Percentiles rank a stretch among this genome's conserved stretches.
Evolutionary conservation across 768 basidiomycete species (phyloP).

Genomic region (Pleurotus tuoliensis): DNA sequence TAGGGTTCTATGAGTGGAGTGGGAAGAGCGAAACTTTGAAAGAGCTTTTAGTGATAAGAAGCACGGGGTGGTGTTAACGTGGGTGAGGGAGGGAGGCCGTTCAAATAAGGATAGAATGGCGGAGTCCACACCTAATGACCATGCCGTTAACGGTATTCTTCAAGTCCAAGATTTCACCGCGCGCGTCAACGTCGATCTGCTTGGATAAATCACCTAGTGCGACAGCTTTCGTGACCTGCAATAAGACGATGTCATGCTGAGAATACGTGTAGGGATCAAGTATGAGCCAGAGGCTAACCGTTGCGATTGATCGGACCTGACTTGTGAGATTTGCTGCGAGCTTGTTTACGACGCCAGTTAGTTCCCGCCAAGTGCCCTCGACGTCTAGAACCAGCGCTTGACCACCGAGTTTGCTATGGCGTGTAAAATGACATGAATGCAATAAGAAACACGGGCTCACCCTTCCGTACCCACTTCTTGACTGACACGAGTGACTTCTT

Average conservation of each 20-base stretch:
- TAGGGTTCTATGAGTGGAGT: no score
- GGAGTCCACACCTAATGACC: constrained; percentile 40
- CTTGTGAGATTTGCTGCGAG: constrained; percentile 75
- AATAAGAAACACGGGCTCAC: constrained; percentile 24
- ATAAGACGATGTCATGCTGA: background rate
- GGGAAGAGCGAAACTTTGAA: no score
- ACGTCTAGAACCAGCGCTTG: constrained; percentile 85
- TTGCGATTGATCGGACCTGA: constrained; percentile 86
- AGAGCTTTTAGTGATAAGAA: no score
- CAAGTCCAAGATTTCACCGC: constrained; percentile 86
- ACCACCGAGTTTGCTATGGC: constrained; percentile 78
- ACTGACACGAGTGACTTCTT: constrained; percentile 83
- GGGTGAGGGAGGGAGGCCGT: constrained; percentile 25
- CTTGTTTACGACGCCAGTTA: constrained; percentile 82
- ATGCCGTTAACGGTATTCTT: constrained; percentile 63
- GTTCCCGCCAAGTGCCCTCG: constrained; percentile 86
- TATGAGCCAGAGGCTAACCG: background rate
- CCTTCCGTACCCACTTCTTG: constrained; percentile 84
- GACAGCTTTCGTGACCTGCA: constrained; percentile 86
- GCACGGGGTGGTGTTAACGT: no score
- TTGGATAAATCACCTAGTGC: constrained; percentile 86
- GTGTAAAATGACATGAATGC: constrained; percentile 27
- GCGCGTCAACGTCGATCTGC: constrained; percentile 88
- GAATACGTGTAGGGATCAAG: background rate
- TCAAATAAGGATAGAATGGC: background rate